Base-by-base conservation (phyloP, 1,284 basidiomycete genomes). In the Rhodotorula sp. region DNA sequence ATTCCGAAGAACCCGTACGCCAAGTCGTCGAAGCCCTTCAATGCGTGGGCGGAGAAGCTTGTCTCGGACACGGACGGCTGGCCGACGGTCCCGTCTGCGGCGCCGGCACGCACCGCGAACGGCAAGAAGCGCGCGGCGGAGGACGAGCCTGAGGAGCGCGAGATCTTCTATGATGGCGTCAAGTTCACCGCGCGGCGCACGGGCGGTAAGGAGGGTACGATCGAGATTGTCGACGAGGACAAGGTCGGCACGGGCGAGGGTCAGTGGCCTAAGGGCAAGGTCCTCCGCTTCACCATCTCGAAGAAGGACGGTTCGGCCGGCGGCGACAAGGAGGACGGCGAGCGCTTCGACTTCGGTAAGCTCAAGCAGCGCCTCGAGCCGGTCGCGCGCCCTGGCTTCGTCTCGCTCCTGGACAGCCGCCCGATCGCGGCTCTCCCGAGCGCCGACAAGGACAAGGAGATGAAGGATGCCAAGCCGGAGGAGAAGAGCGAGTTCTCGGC, bases 1-100 rank as follows among this genome's bases (percentile, higher is more conserved):
- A 81, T 83, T 55, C 83, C 84, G 44, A 84, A 85, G 57, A 67
- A 75, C 61, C 77, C 73, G 37, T 71, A 75, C 71, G 80, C 82
- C 73, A 73, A 71, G 44, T 87, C 87, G 39, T 96, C 95, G 85
- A 93, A 97, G 81, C 95, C 94, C 3, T 98, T 97, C 86, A 87
- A 86, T 73, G 90, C 93, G 80, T 89, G 90, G 87, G 88, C 84
- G 59, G 83, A 80, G 67, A 84, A 84, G 67, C 79, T 68, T 80
- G 80, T 70, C 64, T 71, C 34, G 57, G 72, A 54, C 25, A 75
- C n/a, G 32, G 46, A 79, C 48, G 78, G 77, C 27, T 79, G 82
- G 41, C 81, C 81, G 12, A 71, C 82, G 51, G 78, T 81, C 46
- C 70, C 70, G 21, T 39, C 66, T 12, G 66, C 59, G 46, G 65